Base-by-base conservation (phyloP, 2,329 filamentous ascomycete species). In the Ophiostoma ulmi region DNA sequence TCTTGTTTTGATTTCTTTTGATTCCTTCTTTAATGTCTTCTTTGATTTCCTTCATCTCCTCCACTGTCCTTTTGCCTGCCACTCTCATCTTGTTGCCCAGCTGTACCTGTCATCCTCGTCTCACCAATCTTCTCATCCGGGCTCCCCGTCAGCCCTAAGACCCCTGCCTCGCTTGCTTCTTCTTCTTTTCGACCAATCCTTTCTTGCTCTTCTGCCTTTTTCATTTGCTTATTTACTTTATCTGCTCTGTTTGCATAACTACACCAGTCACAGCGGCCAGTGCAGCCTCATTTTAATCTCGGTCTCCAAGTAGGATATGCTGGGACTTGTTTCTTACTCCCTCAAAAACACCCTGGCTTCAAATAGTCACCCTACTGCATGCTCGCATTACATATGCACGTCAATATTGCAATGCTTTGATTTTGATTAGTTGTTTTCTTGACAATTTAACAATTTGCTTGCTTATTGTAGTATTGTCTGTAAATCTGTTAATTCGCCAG, bases 71-170 rank as follows among this genome's bases (percentile, higher is more conserved):
- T 66, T 39, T 41, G 52, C 22, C 52, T 58, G 20, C 26, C 8
- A 48, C n/a, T n/a, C 48, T 55, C 64, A 10, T 69, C 61, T 64
- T n/a, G 61, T 38, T 61, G 55, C 26, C 26, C 55, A 17, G 55
- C 55, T 58, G 55, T 5, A 64, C n/a, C 35, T 64, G 61, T 35
- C 61, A 65, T n/a, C 35, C 58, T 63, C 58, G 36, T 31, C 22
- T 61, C 55, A 31, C 48, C 55, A 22, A 35, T 11, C 3, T 44
- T 58, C n/a, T 26, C 41, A 7, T 67, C 63, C 67, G 67, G 67
- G 67, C 22, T 71, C 70, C 67, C 67, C 70, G 70, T 71, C 70
- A 67, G 70, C 67, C 70, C 67, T 71, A 71, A 69, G 11, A 35
- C 41, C 65, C 65, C 35, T 26, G 26, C 5, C 22, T 35, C 22